These are phyloP conservation scores for Liriodendron chinense DNA, from an alignment of 164 flowering plant genomes.

Conservation along the genomic window DNA sequence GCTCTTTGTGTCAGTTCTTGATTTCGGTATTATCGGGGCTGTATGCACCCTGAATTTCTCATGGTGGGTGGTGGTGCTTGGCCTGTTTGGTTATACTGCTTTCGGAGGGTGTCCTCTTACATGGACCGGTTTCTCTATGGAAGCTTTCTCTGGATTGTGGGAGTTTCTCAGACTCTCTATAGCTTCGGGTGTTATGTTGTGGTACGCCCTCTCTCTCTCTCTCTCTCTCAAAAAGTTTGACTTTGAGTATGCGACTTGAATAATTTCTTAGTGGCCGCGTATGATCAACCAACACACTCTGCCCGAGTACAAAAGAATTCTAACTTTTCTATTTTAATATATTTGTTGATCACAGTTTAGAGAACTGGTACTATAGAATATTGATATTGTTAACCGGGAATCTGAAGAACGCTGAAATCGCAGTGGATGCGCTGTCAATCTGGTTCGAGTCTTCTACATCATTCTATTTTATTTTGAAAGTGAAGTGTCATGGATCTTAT, in stretches of 20 bases:
- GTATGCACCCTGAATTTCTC: slow-evolving; percentile 23
- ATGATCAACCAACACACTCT: not conserved
- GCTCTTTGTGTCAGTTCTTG: slow-evolving; percentile 26
- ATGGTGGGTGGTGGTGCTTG: slow-evolving; percentile 36
- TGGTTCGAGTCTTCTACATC: slow-evolving; percentile 30
- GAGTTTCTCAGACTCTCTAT: slow-evolving; percentile 37
- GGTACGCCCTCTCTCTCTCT: slow-evolving; percentile 19
- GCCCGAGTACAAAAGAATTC: not conserved
- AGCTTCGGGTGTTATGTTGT: slow-evolving; percentile 47
- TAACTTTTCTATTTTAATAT: not conserved
- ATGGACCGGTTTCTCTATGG: slow-evolving; percentile 42
- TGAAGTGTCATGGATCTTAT: too few relatives aligned
- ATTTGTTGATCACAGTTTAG: slow-evolving; percentile 38
- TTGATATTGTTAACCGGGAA: slow-evolving; percentile 61
- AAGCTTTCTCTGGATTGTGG: slow-evolving; percentile 46
- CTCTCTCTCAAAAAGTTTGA: not conserved
- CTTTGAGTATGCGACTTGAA: not conserved
- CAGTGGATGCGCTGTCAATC: slow-evolving; percentile 63
- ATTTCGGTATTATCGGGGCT: slow-evolving; percentile 32
- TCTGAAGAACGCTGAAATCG: slow-evolving; percentile 47
- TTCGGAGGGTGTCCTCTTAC: slow-evolving; percentile 36
- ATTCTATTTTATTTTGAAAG: too few relatives aligned
- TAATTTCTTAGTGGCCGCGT: not conserved
- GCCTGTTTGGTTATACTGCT: slow-evolving; percentile 18
- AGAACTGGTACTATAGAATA: slow-evolving; percentile 70